These are phyloP conservation scores for Torulaspora delbrueckii DNA, from an alignment of 805 yeast genomes.

Conservation along the genomic window DNA sequence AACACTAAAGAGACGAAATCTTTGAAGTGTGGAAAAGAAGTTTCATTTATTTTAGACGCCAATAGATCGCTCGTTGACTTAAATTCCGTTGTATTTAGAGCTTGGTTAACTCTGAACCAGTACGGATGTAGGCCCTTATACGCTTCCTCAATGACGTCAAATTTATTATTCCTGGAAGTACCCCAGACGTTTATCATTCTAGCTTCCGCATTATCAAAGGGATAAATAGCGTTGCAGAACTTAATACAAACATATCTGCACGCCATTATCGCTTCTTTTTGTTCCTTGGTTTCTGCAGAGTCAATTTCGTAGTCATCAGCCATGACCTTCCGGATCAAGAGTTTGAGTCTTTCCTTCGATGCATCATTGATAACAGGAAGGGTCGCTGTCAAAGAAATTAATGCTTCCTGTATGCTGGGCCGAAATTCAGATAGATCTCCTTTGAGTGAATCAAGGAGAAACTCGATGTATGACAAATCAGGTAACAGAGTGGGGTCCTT, in stretches of 20 bases:
- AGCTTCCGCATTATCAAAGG: conserved; percentile 63
- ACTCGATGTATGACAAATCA: conserved; percentile 53
- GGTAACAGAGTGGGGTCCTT: conserved; percentile 40
- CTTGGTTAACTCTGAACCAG: conserved; percentile 57
- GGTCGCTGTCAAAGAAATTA: conserved; percentile 53
- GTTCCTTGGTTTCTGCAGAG: conserved; percentile 18
- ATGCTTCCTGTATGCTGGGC: conserved; percentile 64
- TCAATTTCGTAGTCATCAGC: conserved; percentile 30
- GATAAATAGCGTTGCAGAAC: conserved; percentile 56
- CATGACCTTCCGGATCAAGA: conserved; percentile 36
- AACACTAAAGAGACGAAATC: conserved; percentile 36
- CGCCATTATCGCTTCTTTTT: conserved; percentile 39
- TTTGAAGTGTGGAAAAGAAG: conserved; percentile 52
- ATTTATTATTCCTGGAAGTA: conserved; percentile 48
- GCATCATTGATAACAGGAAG: conserved; percentile 38
- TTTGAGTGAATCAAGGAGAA: conserved; percentile 64
- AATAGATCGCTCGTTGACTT: conserved; percentile 43
- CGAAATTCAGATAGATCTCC: conserved; percentile 60
- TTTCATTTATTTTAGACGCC: conserved; percentile 36
- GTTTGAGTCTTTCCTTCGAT: conserved; percentile 42
- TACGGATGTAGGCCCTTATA: conserved; percentile 75
- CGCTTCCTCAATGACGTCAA: conserved; percentile 79
- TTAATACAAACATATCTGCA: conserved; percentile 63
- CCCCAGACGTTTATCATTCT: conserved; percentile 66
- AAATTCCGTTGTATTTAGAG: conserved; percentile 43